phyloP scores from a whole-genome alignment of 768 basidiomycete species.

The Boletus bicolor region DNA sequence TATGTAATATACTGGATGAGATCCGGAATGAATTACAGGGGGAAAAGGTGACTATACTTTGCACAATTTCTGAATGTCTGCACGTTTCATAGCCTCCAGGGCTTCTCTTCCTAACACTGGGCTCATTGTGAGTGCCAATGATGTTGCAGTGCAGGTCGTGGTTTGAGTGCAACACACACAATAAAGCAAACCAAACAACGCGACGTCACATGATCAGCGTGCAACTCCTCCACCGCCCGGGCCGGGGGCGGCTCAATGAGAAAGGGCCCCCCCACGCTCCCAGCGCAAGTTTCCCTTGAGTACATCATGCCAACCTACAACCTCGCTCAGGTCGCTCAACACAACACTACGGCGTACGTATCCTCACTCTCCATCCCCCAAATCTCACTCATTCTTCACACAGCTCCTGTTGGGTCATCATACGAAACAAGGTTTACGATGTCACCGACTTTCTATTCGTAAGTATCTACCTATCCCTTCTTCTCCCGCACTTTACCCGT shows the following conservation, averaged over 20 bases:
- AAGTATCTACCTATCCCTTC: conserved; percentile 9
- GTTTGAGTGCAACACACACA: conserved; percentile 47
- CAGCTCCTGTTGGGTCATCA: conserved; percentile 85
- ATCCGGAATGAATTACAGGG: conserved; percentile 11
- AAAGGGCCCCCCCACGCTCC: not conserved
- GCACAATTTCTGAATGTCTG: conserved; percentile 54
- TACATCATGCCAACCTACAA: conserved; percentile 37
- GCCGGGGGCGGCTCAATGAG: not conserved
- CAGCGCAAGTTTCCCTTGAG: not conserved
- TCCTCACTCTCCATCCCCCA: not conserved
- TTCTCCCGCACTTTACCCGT: not conserved
- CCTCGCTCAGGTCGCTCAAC: conserved; percentile 57
- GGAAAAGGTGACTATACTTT: conserved; percentile 44
- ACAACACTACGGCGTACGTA: conserved; percentile 51
- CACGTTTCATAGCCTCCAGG: conserved; percentile 52
- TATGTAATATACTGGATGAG: conserved; percentile 29
- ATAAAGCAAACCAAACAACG: conserved; percentile 48
- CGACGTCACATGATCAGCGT: conserved; percentile 40
- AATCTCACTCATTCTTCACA: conserved; percentile 6
- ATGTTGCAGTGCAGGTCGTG: conserved; percentile 27
- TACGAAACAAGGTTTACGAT: conserved; percentile 79
- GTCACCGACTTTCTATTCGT: conserved; percentile 77
- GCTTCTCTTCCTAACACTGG: conserved; percentile 40
- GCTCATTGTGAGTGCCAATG: conserved; percentile 32
- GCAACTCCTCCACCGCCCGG: not conserved